Conservation (phyloP, 768 basidiomycete genomes). For the Rhodotorula kratochvilovae region DNA sequence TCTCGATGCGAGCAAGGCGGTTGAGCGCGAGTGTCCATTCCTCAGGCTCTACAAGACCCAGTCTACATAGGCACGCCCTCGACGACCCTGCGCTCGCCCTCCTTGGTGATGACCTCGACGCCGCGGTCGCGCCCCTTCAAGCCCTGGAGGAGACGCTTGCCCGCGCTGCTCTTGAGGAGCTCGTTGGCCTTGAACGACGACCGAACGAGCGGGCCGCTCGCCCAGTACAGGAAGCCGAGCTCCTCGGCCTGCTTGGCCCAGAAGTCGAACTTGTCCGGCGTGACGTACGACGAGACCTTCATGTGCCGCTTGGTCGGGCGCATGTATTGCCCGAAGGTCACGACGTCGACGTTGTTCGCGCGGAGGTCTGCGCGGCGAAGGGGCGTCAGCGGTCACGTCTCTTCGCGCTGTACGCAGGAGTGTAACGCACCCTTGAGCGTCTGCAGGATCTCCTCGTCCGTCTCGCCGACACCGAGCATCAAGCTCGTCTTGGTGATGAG, state of each 20-base stretch:
- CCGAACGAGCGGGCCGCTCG: constrained; percentile 89
- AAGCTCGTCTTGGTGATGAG: constrained; percentile 92
- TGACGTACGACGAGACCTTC: constrained; percentile 96
- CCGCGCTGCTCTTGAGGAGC: constrained; percentile 40
- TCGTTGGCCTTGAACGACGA: constrained; percentile 87
- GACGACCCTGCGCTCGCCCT: constrained; percentile 19
- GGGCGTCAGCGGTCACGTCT: neutral
- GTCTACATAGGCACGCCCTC: constrained; percentile 26
- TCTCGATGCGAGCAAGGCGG: neutral
- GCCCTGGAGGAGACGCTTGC: constrained; percentile 34
- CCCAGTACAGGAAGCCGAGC: constrained; percentile 95
- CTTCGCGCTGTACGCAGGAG: no score
- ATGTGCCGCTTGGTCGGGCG: constrained; percentile 97
- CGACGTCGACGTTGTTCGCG: constrained; percentile 83
- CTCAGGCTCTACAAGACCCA: neutral
- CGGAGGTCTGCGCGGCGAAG: constrained; percentile 63
- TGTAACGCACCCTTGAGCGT: constrained; percentile 66
- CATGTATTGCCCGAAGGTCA: constrained; percentile 99
- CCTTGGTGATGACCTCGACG: constrained; percentile 31
- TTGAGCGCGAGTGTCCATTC: neutral
- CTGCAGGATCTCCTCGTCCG: constrained; percentile 70
- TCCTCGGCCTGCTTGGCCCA: constrained; percentile 88
- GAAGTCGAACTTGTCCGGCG: constrained; percentile 82
- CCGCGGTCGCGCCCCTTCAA: constrained; percentile 14
- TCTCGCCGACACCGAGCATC: constrained; percentile 96